phyloP scores from a whole-genome alignment of 2,329 filamentous ascomycete species.

The Arthrobotrys conoides region DNA sequence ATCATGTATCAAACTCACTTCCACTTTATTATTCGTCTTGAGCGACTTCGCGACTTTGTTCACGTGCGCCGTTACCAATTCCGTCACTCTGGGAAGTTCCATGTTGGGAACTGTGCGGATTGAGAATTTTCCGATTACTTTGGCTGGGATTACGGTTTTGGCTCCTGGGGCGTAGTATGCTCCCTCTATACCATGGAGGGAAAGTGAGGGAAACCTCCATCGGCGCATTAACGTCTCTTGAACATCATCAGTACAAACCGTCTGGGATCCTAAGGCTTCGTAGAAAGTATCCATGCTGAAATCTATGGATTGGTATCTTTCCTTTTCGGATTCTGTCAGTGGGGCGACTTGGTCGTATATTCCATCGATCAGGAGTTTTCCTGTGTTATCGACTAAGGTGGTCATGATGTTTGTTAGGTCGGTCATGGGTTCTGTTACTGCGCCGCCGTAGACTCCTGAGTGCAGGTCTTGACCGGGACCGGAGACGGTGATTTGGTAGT shows the following conservation, averaged over 20 bases:
- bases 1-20: conserved; percentile 84
- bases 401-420: conserved; percentile 87
- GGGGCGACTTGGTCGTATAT: conserved; percentile 93
- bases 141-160: conserved; percentile 98
- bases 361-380: conserved; percentile 94
- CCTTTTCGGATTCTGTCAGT: conserved; percentile 85
- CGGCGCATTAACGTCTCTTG: conserved; percentile 93
- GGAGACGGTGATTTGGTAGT: conserved; percentile 92
- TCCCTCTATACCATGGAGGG: conserved; percentile 93
- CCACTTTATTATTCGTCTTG: conserved; percentile 90
- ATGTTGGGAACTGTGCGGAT: conserved; percentile 98
- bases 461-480: conserved; percentile 95
- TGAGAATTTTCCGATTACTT: conserved; percentile 98
- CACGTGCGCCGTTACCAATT: conserved; percentile 85
- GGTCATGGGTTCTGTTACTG: conserved; percentile 98
- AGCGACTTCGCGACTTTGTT: conserved; percentile 88
- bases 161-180: conserved; percentile 93
- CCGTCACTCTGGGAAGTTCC: conserved; percentile 91
- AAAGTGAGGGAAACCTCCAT: conserved; percentile 95
- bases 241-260: conserved; percentile 88
- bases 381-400: conserved; percentile 87
- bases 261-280: conserved; percentile 89
- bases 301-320: conserved; percentile 88
- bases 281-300: conserved; percentile 98
- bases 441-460: conserved; percentile 96